Evolutionary conservation across 345 rosid genomes (phyloP).

Genomic region (Excoecaria agallocha): DNA sequence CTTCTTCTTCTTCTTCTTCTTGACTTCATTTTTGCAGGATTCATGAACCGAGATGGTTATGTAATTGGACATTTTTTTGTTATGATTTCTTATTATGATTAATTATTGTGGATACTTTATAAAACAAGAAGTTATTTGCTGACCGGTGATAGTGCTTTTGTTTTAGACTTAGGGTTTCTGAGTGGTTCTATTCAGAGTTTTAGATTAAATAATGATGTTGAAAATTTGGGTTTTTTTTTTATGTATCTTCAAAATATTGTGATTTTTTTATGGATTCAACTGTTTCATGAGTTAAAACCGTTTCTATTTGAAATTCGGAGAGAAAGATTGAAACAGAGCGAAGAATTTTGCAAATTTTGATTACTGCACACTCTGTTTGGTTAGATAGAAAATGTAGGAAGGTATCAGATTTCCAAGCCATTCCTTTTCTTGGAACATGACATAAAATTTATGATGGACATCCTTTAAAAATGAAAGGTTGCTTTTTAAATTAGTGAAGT

Average conservation of each 20-base stretch:
- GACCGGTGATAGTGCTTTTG: neutral
- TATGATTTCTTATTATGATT: too few relatives aligned
- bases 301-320: neutral
- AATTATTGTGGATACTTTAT: neutral
- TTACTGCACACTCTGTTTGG: neutral
- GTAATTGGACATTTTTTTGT: too few relatives aligned
- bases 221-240: constrained; percentile 5
- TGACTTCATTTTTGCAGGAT: neutral
- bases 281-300: neutral
- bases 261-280: too few relatives aligned
- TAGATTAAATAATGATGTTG: neutral
- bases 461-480: neutral
- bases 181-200: neutral
- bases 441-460: neutral
- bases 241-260: too few relatives aligned
- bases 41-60: too few relatives aligned
- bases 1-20: neutral
- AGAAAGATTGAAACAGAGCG: neutral
- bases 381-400: neutral
- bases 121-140: neutral
- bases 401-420: too few relatives aligned
- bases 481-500: neutral
- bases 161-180: constrained; percentile 1
- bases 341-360: neutral
- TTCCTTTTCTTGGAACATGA: neutral